A percentile compares a stretch with the other conserved stretches of the same genome.
These are phyloP conservation scores for Hyphopichia fennica DNA, from an alignment of 1,139 yeast genomes.

Conservation along the genomic window DNA sequence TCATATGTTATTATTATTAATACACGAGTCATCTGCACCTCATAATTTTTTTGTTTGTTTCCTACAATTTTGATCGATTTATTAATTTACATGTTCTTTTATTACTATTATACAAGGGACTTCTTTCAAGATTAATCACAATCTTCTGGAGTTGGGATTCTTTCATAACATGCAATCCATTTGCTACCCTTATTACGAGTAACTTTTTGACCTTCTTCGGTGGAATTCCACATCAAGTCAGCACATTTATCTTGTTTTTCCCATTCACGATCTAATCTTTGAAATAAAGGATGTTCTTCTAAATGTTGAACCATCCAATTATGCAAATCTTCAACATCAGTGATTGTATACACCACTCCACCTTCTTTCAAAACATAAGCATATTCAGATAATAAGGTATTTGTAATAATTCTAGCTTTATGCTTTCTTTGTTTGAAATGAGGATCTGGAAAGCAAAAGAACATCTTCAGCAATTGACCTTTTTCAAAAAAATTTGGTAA, in stretches of 20 bases:
- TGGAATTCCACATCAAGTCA: slow-evolving; percentile 79
- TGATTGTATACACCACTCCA: slow-evolving; percentile 89
- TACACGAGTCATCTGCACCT: not conserved
- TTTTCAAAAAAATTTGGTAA: slow-evolving; percentile 87
- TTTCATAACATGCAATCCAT: slow-evolving; percentile 82
- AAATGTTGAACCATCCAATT: slow-evolving; percentile 95
- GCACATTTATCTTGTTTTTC: slow-evolving; percentile 81
- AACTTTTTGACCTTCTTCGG: slow-evolving; percentile 98
- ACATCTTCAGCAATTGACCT: slow-evolving; percentile 83
- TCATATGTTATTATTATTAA: not conserved
- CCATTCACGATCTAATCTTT: slow-evolving; percentile 77
- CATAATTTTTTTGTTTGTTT: not conserved
- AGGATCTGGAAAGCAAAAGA: slow-evolving; percentile 99
- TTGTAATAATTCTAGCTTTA: slow-evolving; percentile 93
- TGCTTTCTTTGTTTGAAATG: slow-evolving; percentile 97
- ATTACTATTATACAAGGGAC: not conserved
- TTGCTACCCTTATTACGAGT: slow-evolving; percentile 84
- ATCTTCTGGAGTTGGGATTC: slow-evolving; percentile 61
- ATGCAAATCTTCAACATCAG: slow-evolving; percentile 93
- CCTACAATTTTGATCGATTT: too few relatives aligned
- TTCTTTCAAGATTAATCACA: slow-evolving; percentile 17
- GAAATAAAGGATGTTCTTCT: slow-evolving; percentile 87
- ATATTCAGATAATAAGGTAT: slow-evolving; percentile 83
- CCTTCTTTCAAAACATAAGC: slow-evolving; percentile 87
- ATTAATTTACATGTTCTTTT: not conserved